phyloP scores from a whole-genome alignment of 1,139 yeast species.

The Diutina ranongensis region DNA sequence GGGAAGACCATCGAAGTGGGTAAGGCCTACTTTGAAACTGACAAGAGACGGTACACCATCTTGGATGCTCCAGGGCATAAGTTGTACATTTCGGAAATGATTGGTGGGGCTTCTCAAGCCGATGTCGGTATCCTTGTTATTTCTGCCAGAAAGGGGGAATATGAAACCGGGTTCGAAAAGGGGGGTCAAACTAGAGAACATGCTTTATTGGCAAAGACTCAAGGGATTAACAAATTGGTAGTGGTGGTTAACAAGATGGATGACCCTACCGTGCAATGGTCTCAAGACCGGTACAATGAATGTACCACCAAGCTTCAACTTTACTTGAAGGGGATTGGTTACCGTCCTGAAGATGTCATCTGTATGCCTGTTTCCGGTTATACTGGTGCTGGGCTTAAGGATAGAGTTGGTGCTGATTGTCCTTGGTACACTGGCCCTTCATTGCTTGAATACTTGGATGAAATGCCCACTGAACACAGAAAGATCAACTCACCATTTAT shows the following conservation, averaged over 20 bases:
- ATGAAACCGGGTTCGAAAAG: conserved; percentile 97
- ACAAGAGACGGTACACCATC: conserved; percentile 92
- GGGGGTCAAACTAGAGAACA: conserved; percentile 99
- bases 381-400: conserved; percentile 95
- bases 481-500: conserved; percentile 89
- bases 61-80: conserved; percentile 99
- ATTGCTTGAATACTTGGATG: conserved; percentile 78
- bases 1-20: conserved; percentile 99
- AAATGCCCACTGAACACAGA: conserved; percentile 73
- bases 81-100: conserved; percentile 97
- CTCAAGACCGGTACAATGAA: conserved; percentile 91
- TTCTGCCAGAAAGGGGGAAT: conserved; percentile 97
- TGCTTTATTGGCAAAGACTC: conserved; percentile 93
- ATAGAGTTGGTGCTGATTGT: conserved; percentile 61
- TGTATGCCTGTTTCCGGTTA: conserved; percentile 97
- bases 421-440: conserved; percentile 96
- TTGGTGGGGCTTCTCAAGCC: conserved; percentile 99
- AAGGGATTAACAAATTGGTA: conserved; percentile 87
- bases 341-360: conserved; percentile 69
- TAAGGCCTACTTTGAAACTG: conserved; percentile 94
- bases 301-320: conserved; percentile 72
- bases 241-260: conserved; percentile 98
- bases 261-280: conserved; percentile 94
- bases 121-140: conserved; percentile 95
- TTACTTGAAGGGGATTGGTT: conserved; percentile 86